phyloP scores from a whole-genome alignment of 441 rosid genomes.

The Pelargonium australe region DNA sequence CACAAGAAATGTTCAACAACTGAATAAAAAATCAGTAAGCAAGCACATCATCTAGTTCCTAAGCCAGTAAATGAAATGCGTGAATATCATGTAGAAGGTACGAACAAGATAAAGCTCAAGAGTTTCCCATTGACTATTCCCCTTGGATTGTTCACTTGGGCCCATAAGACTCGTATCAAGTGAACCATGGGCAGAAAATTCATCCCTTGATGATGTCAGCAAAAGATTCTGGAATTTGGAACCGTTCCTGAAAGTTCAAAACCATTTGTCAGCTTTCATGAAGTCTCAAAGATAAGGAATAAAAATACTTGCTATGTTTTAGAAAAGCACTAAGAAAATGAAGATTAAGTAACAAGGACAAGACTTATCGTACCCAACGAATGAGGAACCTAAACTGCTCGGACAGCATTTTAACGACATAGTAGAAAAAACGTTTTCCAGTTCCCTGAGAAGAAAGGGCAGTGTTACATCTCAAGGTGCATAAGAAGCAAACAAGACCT shows the following conservation, averaged over 20 bases:
- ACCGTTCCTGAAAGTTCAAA: conserved; percentile 30
- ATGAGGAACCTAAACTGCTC: conserved; percentile 36
- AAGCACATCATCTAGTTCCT: conserved; percentile 2
- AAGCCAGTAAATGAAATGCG: conserved; percentile 14
- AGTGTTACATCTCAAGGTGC: conserved; percentile 15
- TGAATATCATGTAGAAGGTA: conserved; percentile 28
- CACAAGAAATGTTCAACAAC: conserved; percentile 5
- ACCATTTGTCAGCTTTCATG: neutral
- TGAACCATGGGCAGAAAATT: conserved; percentile 41
- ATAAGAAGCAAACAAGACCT: conserved; percentile 12
- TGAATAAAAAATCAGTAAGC: neutral
- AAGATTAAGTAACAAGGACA: conserved; percentile 13
- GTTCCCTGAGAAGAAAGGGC: conserved; percentile 47
- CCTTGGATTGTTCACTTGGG: conserved; percentile 34
- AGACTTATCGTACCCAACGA: conserved; percentile 37
- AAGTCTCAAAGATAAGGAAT: neutral
- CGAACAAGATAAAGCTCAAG: conserved; percentile 88
- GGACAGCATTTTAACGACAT: conserved; percentile 87
- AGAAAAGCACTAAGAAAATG: neutral
- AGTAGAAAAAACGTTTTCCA: conserved; percentile 73
- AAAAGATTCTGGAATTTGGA: conserved; percentile 47
- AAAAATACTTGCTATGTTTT: too few relatives aligned
- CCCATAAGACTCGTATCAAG: conserved; percentile 36
- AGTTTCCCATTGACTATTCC: conserved; percentile 72
- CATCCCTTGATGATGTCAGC: conserved; percentile 60